Evolutionary conservation across 495 filamentous ascomycete genomes (phyloP).

Genomic region (Margaritispora aquatica): DNA sequence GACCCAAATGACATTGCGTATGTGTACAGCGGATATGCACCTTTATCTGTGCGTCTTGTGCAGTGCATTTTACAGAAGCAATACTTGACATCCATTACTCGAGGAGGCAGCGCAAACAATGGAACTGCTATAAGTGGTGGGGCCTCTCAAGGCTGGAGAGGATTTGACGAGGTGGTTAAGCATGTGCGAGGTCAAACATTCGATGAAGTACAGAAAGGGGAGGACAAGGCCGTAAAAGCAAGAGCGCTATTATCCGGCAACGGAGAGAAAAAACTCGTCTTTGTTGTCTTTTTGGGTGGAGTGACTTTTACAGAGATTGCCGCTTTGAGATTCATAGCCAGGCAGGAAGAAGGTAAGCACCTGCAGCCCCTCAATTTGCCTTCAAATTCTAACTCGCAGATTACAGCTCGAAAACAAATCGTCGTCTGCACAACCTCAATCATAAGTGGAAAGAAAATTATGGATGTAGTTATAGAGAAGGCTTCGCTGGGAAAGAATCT

Average conservation of each 20-base stretch:
- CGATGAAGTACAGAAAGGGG: constrained; percentile 86
- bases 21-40: constrained; percentile 95
- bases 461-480: constrained; percentile 80
- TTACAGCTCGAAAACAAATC: constrained; percentile 62
- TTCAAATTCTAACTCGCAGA: constrained; percentile 9
- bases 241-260: constrained; percentile 71
- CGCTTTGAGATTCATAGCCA: constrained; percentile 83
- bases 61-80: constrained; percentile 92
- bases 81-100: constrained; percentile 63
- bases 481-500: constrained; percentile 49
- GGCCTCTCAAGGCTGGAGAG: constrained; percentile 76
- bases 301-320: constrained; percentile 96
- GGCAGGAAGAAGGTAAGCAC: constrained; percentile 67
- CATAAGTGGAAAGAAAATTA: constrained; percentile 83
- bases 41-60: constrained; percentile 87
- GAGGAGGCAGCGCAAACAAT: constrained; percentile 40
- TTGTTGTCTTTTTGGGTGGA: constrained; percentile 92
- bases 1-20: constrained; percentile 97
- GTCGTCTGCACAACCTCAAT: constrained; percentile 89
- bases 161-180: constrained; percentile 85
- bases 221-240: constrained; percentile 90
- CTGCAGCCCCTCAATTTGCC: not conserved
- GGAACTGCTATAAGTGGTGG: constrained; percentile 42
- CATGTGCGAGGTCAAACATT: constrained; percentile 81
- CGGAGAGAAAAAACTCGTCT: constrained; percentile 71